Evolutionary conservation across 306 rosid species (phyloP).

Genomic region (Citrullus colocynthis): DNA sequence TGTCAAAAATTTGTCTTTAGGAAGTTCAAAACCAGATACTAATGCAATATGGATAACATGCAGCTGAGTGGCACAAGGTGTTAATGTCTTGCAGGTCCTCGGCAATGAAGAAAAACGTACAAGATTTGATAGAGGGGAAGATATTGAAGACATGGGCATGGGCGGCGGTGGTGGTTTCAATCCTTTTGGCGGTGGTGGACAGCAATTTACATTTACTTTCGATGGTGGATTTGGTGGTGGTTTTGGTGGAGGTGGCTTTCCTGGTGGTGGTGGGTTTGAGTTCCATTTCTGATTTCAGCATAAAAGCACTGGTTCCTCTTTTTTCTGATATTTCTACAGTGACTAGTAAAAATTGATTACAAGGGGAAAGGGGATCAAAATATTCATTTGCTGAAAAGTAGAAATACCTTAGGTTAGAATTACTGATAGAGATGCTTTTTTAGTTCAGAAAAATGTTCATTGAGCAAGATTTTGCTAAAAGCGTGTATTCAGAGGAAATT

Average conservation of each 20-base stretch:
- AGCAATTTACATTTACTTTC: slow-evolving; percentile 50
- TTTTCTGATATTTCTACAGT: background rate
- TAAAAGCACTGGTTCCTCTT: background rate
- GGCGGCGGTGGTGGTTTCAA: slow-evolving; percentile 73
- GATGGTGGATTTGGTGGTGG: slow-evolving; percentile 39
- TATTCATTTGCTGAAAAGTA: slow-evolving; percentile 6
- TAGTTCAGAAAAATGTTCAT: background rate
- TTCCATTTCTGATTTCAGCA: slow-evolving; percentile 47
- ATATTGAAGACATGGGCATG: slow-evolving; percentile 75
- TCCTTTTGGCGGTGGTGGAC: slow-evolving; percentile 83
- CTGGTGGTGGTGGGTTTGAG: slow-evolving; percentile 55
- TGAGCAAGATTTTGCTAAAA: background rate
- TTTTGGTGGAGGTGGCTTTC: slow-evolving; percentile 40
- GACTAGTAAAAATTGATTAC: background rate
- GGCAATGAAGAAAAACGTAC: slow-evolving; percentile 86
- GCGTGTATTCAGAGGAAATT: background rate
- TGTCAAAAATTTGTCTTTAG: background rate
- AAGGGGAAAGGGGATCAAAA: background rate
- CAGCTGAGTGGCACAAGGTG: slow-evolving; percentile 4
- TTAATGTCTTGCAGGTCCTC: slow-evolving; percentile 43
- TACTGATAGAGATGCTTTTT: background rate
- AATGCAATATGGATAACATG: slow-evolving; percentile 3
- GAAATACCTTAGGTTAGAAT: background rate
- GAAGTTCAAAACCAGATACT: background rate
- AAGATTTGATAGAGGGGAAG: slow-evolving; percentile 91